These are phyloP conservation scores for Vicia villosa DNA, from an alignment of 306 rosid species.

Conservation along the genomic window DNA sequence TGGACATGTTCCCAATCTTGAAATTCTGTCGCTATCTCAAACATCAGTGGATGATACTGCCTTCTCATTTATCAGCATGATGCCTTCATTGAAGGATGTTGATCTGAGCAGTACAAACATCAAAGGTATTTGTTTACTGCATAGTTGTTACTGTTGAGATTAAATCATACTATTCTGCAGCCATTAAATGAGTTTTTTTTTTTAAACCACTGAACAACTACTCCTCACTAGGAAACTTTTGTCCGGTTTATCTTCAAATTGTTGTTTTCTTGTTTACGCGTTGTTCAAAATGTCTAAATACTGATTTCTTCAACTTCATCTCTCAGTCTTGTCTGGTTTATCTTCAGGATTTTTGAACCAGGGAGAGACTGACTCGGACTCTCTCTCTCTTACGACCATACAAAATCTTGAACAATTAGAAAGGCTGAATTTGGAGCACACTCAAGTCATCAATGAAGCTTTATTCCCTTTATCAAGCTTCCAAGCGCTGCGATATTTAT, in stretches of 20 bases:
- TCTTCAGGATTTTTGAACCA: conserved; percentile 57
- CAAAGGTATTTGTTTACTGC: conserved; percentile 60
- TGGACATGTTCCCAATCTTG: conserved; percentile 75
- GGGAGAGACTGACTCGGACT: conserved; percentile 32
- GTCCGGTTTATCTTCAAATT: neutral
- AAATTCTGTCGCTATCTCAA: conserved; percentile 63
- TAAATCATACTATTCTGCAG: conserved; percentile 24
- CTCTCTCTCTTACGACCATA: conserved; percentile 54
- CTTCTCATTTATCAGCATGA: conserved; percentile 59
- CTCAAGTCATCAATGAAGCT: conserved; percentile 62
- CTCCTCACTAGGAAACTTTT: conserved; percentile 19
- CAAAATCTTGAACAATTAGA: conserved; percentile 59
- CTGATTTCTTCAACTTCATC: conserved; percentile 9
- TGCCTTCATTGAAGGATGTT: conserved; percentile 75
- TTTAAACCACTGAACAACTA: conserved; percentile 18
- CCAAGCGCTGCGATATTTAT: conserved; percentile 56
- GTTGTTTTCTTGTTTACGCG: conserved; percentile 2
- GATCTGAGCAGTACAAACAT: conserved; percentile 74
- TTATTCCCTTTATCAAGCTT: conserved; percentile 55
- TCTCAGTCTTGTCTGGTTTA: conserved; percentile 4
- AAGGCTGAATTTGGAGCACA: conserved; percentile 70
- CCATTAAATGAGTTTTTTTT: conserved; percentile 11
- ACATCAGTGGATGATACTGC: conserved; percentile 75
- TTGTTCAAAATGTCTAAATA: conserved; percentile 17
- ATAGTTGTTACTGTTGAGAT: conserved; percentile 21